Percentiles rank a stretch among this genome's conserved stretches.
These are phyloP conservation scores for Mortierella sp. DNA, from an alignment of 371 early-diverging fungal species.

Conservation along the genomic window DNA sequence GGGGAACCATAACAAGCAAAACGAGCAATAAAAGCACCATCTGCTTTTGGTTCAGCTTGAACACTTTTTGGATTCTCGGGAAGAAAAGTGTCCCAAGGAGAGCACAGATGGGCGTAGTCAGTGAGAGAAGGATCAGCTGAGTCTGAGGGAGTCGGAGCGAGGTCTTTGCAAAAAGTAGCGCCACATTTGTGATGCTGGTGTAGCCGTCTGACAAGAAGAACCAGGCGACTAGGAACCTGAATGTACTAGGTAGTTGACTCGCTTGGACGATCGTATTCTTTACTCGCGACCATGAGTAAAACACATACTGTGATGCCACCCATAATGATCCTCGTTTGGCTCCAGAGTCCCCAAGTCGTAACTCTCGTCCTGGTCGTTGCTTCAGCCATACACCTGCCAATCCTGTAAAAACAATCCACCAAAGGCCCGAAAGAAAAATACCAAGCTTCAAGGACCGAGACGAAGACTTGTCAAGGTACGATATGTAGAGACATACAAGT, in stretches of 20 bases:
- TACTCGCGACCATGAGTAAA: conserved; percentile 49
- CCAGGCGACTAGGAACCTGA: conserved; percentile 46
- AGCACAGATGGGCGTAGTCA: conserved; percentile 49
- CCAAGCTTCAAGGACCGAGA: conserved; percentile 46
- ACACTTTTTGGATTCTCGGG: conserved; percentile 20
- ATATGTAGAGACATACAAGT: conserved; percentile 50
- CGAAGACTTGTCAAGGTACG: conserved; percentile 36
- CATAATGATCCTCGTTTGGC: conserved; percentile 25
- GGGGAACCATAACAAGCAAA: conserved; percentile 41
- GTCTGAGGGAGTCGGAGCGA: conserved; percentile 35
- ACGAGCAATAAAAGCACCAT: conserved; percentile 41
- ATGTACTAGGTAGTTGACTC: conserved; percentile 43
- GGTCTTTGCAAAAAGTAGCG: conserved; percentile 49
- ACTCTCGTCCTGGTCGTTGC: conserved; percentile 43
- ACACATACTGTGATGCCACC: conserved; percentile 33
- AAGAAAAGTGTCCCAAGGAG: conserved; percentile 44
- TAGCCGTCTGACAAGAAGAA: conserved; percentile 53
- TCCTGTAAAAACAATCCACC: conserved; percentile 53
- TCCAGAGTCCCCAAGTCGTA: conserved; percentile 27
- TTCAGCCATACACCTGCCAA: conserved; percentile 50
- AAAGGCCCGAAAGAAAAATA: conserved; percentile 52
- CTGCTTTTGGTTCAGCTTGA: conserved; percentile 39
- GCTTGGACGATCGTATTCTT: conserved; percentile 46
- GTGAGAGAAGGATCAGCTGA: conserved; percentile 36
- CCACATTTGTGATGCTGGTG: conserved; percentile 48